Percentiles rank a stretch among this genome's conserved stretches.
Evolutionary conservation across 73 alveolate species (phyloP).

Genomic region (Halteria grandinella): DNA sequence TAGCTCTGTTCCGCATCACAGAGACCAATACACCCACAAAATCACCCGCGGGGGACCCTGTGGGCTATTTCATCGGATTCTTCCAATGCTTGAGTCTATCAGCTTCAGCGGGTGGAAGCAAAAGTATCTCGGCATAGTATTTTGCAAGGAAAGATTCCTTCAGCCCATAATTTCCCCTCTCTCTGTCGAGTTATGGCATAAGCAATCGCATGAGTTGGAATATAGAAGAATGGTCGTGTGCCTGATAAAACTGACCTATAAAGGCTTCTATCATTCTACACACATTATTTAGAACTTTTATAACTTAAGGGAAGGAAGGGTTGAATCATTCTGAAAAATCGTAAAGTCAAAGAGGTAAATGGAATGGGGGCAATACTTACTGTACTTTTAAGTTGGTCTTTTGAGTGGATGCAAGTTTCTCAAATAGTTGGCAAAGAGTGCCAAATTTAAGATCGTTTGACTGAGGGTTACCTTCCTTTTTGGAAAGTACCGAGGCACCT

Average conservation of each 20-base stretch:
- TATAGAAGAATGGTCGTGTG: conserved; percentile 18
- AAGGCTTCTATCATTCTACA: conserved; percentile 37
- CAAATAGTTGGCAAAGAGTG: conserved; percentile 15
- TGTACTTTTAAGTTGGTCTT: conserved; percentile 13
- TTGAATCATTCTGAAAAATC: too few species aligned
- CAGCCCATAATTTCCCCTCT: conserved; percentile 90
- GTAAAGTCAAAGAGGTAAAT: too few species aligned
- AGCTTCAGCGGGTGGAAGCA: conserved; percentile 84
- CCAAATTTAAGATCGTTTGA: conserved; percentile 17
- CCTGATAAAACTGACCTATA: conserved; percentile 26
- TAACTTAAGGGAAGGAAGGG: too few species aligned
- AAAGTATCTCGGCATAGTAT: conserved; percentile 82
- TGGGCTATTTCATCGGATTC: conserved; percentile 85
- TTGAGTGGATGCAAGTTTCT: neutral
- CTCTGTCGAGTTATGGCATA: conserved; percentile 79
- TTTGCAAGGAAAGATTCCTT: conserved; percentile 88
- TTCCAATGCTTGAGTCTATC: conserved; percentile 91
- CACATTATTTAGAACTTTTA: neutral
- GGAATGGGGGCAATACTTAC: too few species aligned
- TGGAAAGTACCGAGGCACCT: neutral
- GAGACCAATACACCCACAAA: conserved; percentile 84
- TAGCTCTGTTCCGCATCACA: conserved; percentile 76
- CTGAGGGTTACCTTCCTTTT: conserved; percentile 2
- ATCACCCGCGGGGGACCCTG: conserved; percentile 93
- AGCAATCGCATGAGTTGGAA: conserved; percentile 44